Base-by-base conservation (phyloP, 345 rosid species). In the Isatis tinctoria region DNA sequence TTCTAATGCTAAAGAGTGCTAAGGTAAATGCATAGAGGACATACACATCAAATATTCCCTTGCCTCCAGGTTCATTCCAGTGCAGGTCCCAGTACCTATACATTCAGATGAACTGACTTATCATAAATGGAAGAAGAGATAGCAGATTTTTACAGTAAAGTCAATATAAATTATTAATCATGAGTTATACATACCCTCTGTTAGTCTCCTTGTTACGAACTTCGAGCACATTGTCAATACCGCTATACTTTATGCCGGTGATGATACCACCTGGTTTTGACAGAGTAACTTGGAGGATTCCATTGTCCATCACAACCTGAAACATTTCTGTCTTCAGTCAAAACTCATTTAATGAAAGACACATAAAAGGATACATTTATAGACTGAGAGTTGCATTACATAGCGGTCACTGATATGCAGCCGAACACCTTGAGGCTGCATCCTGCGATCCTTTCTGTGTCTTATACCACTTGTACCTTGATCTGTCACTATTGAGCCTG, bases 21-120 rank as follows among this genome's bases (percentile, higher is more conserved):
- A 24, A 30, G 39, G 62, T 51, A 76, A 28, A 72, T 58, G 67
- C 61, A 41, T 11, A 24, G 24, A 47, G n/a, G 32, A 57, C 93
- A 79, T 93, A 93, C 98, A 91, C 96, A 70, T 93, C 97, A 51
- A 91, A 91, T 66, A 85, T 89, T 73, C 95, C 94, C 54, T 83
- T 80, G 77, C 86, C 87, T 78, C 93, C 97, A 56, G 83, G 86
- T 66, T 88, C 84, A 79, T 69, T 90, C 96, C 93, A 90, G 60
- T 78, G 78, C 74, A 90, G 82, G 75, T 90, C 96, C 92, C 96
- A 87, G 69, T 91, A 91, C 86, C 98, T 93, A 60, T 68, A 82
- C 57, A 52, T 52, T 40, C 67, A 68, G 28, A 51, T 24, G 24
- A 68, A 57, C 65, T 6, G 24, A 36, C 40, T 69, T 53, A 30